Evolutionary conservation across 805 yeast genomes (phyloP).

Genomic region (Metschnikowia kofuensis): DNA sequence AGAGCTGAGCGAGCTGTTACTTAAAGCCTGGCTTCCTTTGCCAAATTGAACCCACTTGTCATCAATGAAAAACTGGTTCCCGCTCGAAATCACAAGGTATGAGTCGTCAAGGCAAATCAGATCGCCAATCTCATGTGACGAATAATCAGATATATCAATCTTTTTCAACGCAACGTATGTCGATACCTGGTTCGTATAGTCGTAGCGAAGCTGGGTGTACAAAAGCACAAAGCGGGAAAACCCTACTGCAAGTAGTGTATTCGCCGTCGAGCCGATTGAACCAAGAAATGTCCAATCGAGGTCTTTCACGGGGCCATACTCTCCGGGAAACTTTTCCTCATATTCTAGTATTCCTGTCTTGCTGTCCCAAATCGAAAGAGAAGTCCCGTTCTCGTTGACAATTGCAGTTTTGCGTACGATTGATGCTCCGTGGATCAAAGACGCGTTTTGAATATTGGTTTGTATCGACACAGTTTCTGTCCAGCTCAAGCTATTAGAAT

Average conservation of each 20-base stretch:
- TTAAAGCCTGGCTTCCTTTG: constrained; percentile 3
- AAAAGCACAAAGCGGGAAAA: constrained; percentile 60
- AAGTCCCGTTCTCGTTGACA: constrained; percentile 50
- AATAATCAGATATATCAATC: constrained; percentile 66
- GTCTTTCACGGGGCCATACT: constrained; percentile 50
- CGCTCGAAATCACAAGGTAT: constrained; percentile 76
- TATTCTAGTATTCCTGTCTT: constrained; percentile 65
- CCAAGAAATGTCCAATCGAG: constrained; percentile 81
- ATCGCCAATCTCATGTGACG: constrained; percentile 83
- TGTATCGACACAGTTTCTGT: constrained; percentile 44
- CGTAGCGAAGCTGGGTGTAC: constrained; percentile 82
- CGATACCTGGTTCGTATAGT: constrained; percentile 78
- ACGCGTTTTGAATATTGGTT: constrained; percentile 54
- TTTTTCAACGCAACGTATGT: constrained; percentile 73
- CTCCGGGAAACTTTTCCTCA: constrained; percentile 38
- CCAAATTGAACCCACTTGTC: constrained; percentile 53
- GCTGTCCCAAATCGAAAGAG: constrained; percentile 78
- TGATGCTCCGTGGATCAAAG: constrained; percentile 69
- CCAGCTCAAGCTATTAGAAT: constrained; percentile 47
- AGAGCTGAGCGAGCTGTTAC: constrained; percentile 44
- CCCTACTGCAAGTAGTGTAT: constrained; percentile 78
- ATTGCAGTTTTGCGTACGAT: constrained; percentile 68
- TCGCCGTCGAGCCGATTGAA: constrained; percentile 37
- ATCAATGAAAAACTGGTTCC: constrained; percentile 83
- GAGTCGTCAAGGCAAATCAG: constrained; percentile 84